Evolutionary conservation across 2,329 filamentous ascomycete species (phyloP).

Genomic region (Monosporascus sp.): DNA sequence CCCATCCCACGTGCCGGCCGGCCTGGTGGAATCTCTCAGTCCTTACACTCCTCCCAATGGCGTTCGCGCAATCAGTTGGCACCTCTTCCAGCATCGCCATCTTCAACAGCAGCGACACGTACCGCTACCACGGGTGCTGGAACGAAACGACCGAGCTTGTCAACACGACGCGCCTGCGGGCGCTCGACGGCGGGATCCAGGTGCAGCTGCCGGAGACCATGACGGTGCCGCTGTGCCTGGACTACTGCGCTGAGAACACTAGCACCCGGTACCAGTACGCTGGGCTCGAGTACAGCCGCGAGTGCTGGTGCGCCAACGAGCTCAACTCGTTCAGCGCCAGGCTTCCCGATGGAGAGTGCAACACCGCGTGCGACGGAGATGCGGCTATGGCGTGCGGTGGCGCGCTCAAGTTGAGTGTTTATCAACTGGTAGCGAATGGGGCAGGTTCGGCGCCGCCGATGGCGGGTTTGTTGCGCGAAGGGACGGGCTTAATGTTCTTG

Average conservation of each 20-base stretch:
- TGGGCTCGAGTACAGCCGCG: slow-evolving; percentile 47
- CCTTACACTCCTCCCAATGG: too few relatives aligned
- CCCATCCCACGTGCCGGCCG: too few relatives aligned
- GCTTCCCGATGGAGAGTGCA: slow-evolving; percentile 42
- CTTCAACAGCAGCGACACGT: slow-evolving; percentile 19
- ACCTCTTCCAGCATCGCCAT: background rate
- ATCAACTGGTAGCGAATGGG: slow-evolving; percentile 14
- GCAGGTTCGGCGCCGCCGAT: too few relatives aligned
- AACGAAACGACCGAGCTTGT: slow-evolving; percentile 45
- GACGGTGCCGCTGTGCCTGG: slow-evolving; percentile 46
- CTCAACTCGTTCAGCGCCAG: slow-evolving; percentile 40
- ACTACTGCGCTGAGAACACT: slow-evolving; percentile 33
- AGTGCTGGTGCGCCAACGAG: slow-evolving; percentile 53
- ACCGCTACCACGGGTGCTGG: slow-evolving; percentile 48
- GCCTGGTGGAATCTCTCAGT: too few relatives aligned
- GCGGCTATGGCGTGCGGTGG: slow-evolving; percentile 47
- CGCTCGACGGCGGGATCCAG: slow-evolving; percentile 37
- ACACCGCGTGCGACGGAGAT: slow-evolving; percentile 48
- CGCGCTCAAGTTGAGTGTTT: slow-evolving; percentile 40
- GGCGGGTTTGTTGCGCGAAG: too few relatives aligned
- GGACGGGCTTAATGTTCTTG: too few relatives aligned
- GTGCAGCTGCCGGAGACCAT: slow-evolving; percentile 38
- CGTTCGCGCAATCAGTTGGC: too few relatives aligned
- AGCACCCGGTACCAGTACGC: slow-evolving; percentile 40
- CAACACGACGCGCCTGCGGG: slow-evolving; percentile 35